These are phyloP conservation scores for Globisporangium barbulae DNA, from an alignment of 352 stramenopile genomes.

Conservation along the genomic window DNA sequence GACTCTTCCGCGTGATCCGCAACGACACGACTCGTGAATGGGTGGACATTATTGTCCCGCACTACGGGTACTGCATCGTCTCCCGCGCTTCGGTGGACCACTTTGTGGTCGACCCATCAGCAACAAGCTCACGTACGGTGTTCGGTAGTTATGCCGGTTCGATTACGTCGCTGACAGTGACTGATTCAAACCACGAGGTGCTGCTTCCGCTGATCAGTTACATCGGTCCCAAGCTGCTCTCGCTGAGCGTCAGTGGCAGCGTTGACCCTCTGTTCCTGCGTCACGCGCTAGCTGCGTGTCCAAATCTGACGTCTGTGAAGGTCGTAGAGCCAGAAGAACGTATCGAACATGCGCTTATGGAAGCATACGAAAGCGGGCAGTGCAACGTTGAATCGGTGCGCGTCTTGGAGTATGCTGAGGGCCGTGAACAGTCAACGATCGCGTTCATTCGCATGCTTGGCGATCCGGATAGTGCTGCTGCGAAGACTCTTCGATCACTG, in stretches of 20 bases:
- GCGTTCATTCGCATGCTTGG: not conserved
- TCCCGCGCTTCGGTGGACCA: not conserved
- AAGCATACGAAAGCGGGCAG: not conserved
- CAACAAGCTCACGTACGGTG: not conserved
- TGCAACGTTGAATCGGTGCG: not conserved
- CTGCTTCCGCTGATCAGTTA: not conserved
- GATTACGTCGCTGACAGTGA: not conserved
- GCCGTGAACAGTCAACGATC: not conserved
- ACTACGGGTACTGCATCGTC: constrained; percentile 1
- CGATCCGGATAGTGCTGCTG: not conserved
- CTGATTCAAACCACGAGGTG: not conserved
- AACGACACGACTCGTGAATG: not conserved
- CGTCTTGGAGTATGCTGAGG: not conserved
- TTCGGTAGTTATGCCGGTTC: not conserved
- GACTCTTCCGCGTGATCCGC: constrained; percentile 1
- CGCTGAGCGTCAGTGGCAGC: not conserved
- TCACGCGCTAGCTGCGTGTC: not conserved
- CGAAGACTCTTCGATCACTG: constrained; percentile 2
- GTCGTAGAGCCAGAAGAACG: not conserved
- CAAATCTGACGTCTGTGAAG: not conserved
- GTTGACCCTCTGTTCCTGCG: not conserved
- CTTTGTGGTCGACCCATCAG: not conserved
- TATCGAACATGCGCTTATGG: not conserved
- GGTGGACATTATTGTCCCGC: constrained; percentile 2
- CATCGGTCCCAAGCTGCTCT: not conserved